phyloP scores from a whole-genome alignment of 2,329 filamentous ascomycete species.

The Hypoxylon sp. region DNA sequence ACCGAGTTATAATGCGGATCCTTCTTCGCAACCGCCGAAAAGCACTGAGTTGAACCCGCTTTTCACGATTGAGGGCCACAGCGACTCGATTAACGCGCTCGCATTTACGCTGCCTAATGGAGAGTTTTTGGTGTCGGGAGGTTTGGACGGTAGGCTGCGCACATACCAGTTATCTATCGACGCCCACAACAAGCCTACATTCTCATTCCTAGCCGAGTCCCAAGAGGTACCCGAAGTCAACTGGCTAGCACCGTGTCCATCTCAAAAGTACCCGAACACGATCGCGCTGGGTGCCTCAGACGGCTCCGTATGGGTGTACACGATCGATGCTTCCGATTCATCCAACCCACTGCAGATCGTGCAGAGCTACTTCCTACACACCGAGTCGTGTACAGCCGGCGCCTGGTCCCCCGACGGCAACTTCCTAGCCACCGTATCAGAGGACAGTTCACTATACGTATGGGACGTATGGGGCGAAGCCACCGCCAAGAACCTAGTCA shows the following conservation, averaged over 20 bases:
- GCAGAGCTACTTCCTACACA: conserved; percentile 94
- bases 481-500: conserved; percentile 66
- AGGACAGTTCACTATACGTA: conserved; percentile 89
- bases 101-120: conserved; percentile 86
- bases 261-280: conserved; percentile 78
- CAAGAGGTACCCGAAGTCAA: conserved; percentile 96
- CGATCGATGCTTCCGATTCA: conserved; percentile 76
- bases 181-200: conserved; percentile 61
- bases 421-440: conserved; percentile 87
- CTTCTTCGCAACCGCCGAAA: conserved; percentile 64
- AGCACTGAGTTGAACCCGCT: conserved; percentile 73
- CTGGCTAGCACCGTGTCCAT: conserved; percentile 85
- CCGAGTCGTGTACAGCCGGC: conserved; percentile 86
- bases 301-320: conserved; percentile 96
- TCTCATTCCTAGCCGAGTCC: conserved; percentile 78
- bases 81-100: conserved; percentile 89
- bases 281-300: conserved; percentile 90
- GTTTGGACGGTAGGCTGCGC: conserved; percentile 85
- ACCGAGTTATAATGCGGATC: conserved; percentile 77
- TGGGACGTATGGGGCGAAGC: conserved; percentile 92
- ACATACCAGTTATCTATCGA: conserved; percentile 71
- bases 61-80: conserved; percentile 87
- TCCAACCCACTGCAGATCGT: conserved; percentile 79
- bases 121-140: conserved; percentile 87
- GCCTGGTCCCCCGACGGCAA: conserved; percentile 90